These are phyloP conservation scores for Aspergillus diversus DNA, from an alignment of 495 filamentous ascomycete genomes.

Conservation along the genomic window DNA sequence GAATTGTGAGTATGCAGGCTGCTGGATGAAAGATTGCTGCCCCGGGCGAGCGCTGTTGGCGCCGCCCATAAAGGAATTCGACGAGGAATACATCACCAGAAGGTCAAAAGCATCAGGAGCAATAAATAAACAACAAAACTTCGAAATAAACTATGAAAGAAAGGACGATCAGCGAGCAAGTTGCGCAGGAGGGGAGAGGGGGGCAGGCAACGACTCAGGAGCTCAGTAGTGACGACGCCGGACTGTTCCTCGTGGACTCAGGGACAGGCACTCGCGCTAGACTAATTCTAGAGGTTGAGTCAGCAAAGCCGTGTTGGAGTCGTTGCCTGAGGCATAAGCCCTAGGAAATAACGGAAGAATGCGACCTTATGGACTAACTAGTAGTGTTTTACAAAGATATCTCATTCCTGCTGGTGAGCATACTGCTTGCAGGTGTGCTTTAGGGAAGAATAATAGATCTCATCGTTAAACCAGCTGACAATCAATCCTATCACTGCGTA, in stretches of 20 bases:
- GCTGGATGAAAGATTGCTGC: constrained; percentile 54
- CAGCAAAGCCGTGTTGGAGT: not conserved
- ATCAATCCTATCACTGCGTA: constrained; percentile 14
- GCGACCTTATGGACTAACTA: too few relatives aligned
- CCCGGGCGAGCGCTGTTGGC: constrained; percentile 74
- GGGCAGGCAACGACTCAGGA: constrained; percentile 22
- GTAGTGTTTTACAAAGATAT: too few relatives aligned
- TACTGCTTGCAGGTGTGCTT: not conserved
- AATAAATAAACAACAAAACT: constrained; percentile 15
- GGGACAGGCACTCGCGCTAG: constrained; percentile 20
- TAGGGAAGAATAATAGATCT: not conserved
- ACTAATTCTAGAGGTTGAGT: constrained; percentile 11
- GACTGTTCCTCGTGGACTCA: constrained; percentile 20
- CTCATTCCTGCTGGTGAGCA: too few relatives aligned
- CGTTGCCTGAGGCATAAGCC: too few relatives aligned
- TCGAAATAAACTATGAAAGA: constrained; percentile 14
- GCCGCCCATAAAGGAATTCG: constrained; percentile 81
- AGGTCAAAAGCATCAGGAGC: constrained; percentile 34
- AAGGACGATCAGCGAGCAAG: constrained; percentile 1
- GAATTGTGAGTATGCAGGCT: constrained; percentile 51
- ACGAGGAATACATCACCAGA: constrained; percentile 80
- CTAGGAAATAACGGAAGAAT: too few relatives aligned
- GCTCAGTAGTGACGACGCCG: constrained; percentile 18
- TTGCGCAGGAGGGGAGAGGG: not conserved
- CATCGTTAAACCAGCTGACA: not conserved